phyloP scores from a whole-genome alignment of 352 stramenopile species.

The Phytophthora podocarpi region DNA sequence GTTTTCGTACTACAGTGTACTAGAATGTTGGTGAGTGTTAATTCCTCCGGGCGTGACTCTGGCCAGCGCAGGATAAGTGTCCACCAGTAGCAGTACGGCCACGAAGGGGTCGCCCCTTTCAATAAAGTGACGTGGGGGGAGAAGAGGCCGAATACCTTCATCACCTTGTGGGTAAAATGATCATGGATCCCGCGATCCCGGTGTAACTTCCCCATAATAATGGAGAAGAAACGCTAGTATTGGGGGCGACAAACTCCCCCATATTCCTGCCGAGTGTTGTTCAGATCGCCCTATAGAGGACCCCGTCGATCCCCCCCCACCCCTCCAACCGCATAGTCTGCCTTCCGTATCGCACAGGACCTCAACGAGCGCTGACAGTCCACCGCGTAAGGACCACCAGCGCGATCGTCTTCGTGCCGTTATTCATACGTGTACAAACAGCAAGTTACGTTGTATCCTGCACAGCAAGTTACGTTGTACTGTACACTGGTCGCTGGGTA shows the following conservation, averaged over 20 bases:
- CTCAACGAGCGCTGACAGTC: constrained; percentile 15
- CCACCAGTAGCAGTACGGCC: constrained; percentile 43
- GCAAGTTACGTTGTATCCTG: no score
- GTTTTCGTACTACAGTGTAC: neutral
- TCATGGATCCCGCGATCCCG: constrained; percentile 84
- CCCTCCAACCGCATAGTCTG: constrained; percentile 11
- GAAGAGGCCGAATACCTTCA: constrained; percentile 66
- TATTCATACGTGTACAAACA: neutral
- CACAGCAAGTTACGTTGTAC: no score
- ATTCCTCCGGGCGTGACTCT: constrained; percentile 48
- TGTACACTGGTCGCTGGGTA: no score
- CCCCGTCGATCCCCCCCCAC: constrained; percentile 34
- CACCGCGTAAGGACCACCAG: constrained; percentile 20
- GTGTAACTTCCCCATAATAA: constrained; percentile 40
- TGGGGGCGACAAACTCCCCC: constrained; percentile 21
- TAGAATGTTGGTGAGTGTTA: constrained; percentile 34
- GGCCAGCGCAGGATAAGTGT: constrained; percentile 54
- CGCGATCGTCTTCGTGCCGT: constrained; percentile 29
- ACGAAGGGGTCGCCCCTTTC: neutral
- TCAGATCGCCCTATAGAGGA: constrained; percentile 7
- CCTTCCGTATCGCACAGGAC: constrained; percentile 44
- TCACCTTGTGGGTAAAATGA: constrained; percentile 69
- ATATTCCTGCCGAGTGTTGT: constrained; percentile 6
- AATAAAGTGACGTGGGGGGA: constrained; percentile 11
- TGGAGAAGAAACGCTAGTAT: constrained; percentile 61